Evolutionary conservation across 257 asterid genomes (phyloP), one percentile per base, ranked within the genome.

Genomic region (Nicotiana attenuata): DNA sequence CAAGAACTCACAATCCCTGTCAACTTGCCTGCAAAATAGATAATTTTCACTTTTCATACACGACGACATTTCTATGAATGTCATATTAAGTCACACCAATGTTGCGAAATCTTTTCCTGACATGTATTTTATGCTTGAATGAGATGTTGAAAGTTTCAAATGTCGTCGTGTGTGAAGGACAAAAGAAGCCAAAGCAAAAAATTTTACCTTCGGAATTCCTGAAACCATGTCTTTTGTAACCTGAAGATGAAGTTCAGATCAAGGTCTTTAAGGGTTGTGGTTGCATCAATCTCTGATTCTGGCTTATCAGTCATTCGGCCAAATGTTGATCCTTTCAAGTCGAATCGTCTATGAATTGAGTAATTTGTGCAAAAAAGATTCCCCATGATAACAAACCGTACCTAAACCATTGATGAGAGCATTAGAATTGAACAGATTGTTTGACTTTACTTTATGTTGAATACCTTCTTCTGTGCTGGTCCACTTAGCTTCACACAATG

Each of bases 311-410:
- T 93, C 81, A 90, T 81, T 52, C 98, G 90, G 31, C 99, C 99
- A 65, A 93, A 95, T 13, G 99, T 93, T 3, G 99, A 93, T n/a
- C 99, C 99, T 85, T 95, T 95, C 85, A 95, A 81, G 89, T 95
- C 98, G 6, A 91, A 95, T 83, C 96, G 88, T 84, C 82, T 92
- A 16, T 95, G 99, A 22, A 95, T 93, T 65, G 83, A 86, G 83
- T 93, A 92, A 56, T 90, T 90, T 1, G 99, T 88, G 60, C 98
- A 92, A 83, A 93, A 95, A 5, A 93, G 91, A 83, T 93, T 95
- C 59, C 99, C 98, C 92, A 95, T 95, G 85, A 93, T 93, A 88
- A 93, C 88, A 79, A 95, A 95, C 13, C 99, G 91, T 53, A 93
- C 97, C 99, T 93, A 87, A 60, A 65, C 29, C 76, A 80, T 16